A percentile compares a stretch with the other conserved stretches of the same genome.
Conservation (phyloP, 176 grass and related monocot species). For the Musa itinerans region DNA sequence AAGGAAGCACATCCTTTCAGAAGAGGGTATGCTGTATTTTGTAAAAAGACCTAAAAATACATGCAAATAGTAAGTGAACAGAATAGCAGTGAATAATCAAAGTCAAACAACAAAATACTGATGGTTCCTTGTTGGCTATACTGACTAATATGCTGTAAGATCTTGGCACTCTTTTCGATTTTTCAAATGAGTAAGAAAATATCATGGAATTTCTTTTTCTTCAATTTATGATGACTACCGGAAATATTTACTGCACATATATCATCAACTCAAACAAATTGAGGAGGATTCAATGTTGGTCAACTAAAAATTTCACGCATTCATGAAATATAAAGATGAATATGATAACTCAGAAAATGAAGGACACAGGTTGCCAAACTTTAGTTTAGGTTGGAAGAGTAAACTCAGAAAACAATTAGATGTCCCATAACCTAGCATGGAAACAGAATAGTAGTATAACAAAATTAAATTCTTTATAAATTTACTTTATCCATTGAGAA, state of each 20-base stretch:
- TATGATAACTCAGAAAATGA: neutral
- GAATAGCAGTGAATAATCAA: neutral
- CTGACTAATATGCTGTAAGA: neutral
- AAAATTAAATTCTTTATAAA: neutral
- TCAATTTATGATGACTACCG: too few relatives aligned
- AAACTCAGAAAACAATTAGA: neutral
- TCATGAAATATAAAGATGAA: neutral
- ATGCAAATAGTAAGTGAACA: neutral
- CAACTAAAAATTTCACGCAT: neutral
- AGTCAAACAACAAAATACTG: neutral
- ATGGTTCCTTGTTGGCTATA: neutral
- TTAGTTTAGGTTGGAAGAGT: neutral
- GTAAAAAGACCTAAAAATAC: constrained; percentile 47
- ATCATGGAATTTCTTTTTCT: neutral
- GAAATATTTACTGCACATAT: neutral
- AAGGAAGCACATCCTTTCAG: constrained; percentile 76
- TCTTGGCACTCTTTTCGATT: neutral
- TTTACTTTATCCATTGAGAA: constrained; percentile 87
- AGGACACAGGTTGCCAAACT: neutral
- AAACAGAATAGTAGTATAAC: neutral
- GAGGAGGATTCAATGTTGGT: neutral
- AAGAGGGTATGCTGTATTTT: constrained; percentile 70
- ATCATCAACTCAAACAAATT: neutral
- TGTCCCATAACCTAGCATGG: neutral
- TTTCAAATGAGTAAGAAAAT: neutral